These are phyloP conservation scores for Pyrenochaeta sp. DNA, from an alignment of 2,329 filamentous ascomycete genomes.

Conservation along the genomic window DNA sequence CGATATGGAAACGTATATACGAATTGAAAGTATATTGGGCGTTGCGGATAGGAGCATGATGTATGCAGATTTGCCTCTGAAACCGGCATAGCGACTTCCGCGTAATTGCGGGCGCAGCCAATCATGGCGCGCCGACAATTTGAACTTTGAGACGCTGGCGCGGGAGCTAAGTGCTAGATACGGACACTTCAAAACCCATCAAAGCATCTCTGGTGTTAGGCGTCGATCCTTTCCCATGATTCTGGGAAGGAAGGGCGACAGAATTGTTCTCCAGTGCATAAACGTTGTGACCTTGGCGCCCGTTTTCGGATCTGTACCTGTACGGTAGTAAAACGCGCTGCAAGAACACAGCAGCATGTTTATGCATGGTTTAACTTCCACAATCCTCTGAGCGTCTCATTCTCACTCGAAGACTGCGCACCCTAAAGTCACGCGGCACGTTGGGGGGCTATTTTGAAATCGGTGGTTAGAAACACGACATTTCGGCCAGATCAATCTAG, in stretches of 20 bases:
- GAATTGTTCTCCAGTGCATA: not conserved
- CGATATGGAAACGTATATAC: not conserved
- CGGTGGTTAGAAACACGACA: too few species aligned
- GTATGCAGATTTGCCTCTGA: slow-evolving; percentile 31
- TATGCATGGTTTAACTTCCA: too few species aligned
- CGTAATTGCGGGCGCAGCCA: slow-evolving; percentile 21
- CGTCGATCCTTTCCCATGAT: slow-evolving; percentile 2
- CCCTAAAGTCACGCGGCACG: too few species aligned
- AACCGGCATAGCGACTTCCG: slow-evolving; percentile 37
- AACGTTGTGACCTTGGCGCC: not conserved
- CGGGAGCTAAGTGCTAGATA: slow-evolving; percentile 27
- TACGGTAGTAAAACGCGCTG: not conserved
- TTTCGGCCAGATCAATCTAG: too few species aligned
- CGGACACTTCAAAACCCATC: slow-evolving; percentile 25
- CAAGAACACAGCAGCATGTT: not conserved
- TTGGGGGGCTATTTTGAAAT: too few species aligned
- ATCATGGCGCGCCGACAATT: slow-evolving; percentile 22
- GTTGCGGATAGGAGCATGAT: slow-evolving; percentile 20
- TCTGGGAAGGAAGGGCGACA: not conserved
- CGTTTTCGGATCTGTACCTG: not conserved
- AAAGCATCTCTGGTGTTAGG: slow-evolving; percentile 19
- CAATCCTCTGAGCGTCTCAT: too few species aligned
- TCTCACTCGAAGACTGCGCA: too few species aligned
- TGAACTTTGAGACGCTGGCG: slow-evolving; percentile 39
- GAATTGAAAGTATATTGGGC: slow-evolving; percentile 10